phyloP scores from a whole-genome alignment of 257 asterid genomes.

The Gentiana straminea region DNA sequence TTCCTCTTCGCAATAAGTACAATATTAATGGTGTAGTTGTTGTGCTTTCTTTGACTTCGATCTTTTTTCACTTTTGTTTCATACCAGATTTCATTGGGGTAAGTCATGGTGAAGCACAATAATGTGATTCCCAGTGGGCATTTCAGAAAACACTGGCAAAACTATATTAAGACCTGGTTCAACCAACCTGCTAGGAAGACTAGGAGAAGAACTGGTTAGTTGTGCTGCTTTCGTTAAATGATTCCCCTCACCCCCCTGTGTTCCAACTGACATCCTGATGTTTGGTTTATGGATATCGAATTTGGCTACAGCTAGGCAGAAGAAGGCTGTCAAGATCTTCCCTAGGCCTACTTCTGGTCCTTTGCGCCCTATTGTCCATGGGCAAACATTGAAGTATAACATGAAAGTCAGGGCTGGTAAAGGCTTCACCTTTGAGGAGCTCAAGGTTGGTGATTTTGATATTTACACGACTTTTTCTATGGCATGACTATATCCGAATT shows the following conservation, averaged over 20 bases:
- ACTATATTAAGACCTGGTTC: conserved; percentile 25
- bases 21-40: too few species aligned
- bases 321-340: conserved; percentile 24
- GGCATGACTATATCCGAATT: too few species aligned
- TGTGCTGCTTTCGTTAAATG: too few species aligned
- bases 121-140: conserved; percentile 26
- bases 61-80: too few species aligned
- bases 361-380: conserved; percentile 27
- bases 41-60: too few species aligned
- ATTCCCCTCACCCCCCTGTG: not conserved
- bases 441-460: conserved; percentile 9
- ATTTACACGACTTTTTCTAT: too few species aligned
- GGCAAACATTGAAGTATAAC: conserved; percentile 23
- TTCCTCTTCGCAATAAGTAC: too few species aligned
- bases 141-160: conserved; percentile 29
- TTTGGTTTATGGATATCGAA: not conserved
- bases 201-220: conserved; percentile 23
- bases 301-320: conserved; percentile 17
- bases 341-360: conserved; percentile 29
- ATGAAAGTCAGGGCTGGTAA: conserved; percentile 33
- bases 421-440: conserved; percentile 25
- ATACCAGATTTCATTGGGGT: conserved; percentile 4
- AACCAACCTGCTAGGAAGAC: conserved; percentile 28
- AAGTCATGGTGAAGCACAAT: conserved; percentile 28
- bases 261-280: not conserved